A percentile compares a stretch with the other conserved stretches of the same genome.
phyloP scores from a whole-genome alignment of 768 basidiomycete species.

The Boletus barrowsii region DNA sequence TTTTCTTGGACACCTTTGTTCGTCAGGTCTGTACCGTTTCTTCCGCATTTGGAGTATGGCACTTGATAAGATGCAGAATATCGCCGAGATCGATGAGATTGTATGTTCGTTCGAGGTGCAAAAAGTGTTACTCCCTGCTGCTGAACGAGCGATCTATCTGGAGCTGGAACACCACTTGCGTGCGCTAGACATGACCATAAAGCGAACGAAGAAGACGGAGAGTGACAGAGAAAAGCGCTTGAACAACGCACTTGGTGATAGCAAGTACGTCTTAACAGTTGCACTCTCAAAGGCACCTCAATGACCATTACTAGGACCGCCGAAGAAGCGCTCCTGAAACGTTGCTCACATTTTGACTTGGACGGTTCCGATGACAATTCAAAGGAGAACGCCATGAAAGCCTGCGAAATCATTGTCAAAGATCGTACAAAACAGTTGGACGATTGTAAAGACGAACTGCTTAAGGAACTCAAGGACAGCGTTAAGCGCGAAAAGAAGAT shows the following conservation, averaged over 20 bases:
- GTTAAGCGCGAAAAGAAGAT: slow-evolving; percentile 68
- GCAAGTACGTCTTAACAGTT: slow-evolving; percentile 49
- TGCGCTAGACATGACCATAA: slow-evolving; percentile 81
- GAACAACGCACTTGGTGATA: slow-evolving; percentile 82
- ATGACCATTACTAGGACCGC: slow-evolving; percentile 54
- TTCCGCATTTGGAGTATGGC: background rate
- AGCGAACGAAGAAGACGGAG: slow-evolving; percentile 60
- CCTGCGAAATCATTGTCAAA: slow-evolving; percentile 87
- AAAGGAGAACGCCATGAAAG: slow-evolving; percentile 77
- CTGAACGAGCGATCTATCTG: slow-evolving; percentile 91
- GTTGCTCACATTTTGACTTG: slow-evolving; percentile 92
- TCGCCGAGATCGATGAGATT: slow-evolving; percentile 96
- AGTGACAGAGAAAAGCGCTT: slow-evolving; percentile 90
- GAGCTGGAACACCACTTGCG: slow-evolving; percentile 92
- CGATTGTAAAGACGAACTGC: slow-evolving; percentile 73
- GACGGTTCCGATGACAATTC: slow-evolving; percentile 53
- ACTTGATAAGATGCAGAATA: slow-evolving; percentile 53
- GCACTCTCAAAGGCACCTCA: background rate
- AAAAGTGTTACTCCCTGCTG: slow-evolving; percentile 76
- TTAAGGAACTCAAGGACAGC: slow-evolving; percentile 60
- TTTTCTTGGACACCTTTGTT: slow-evolving; percentile 77
- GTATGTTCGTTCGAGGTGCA: slow-evolving; percentile 66
- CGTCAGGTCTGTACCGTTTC: slow-evolving; percentile 59
- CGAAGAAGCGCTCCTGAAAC: slow-evolving; percentile 90
- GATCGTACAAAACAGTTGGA: slow-evolving; percentile 79